Conservation (phyloP, 1,139 yeast genomes). For the Geotrichum restrictum region DNA sequence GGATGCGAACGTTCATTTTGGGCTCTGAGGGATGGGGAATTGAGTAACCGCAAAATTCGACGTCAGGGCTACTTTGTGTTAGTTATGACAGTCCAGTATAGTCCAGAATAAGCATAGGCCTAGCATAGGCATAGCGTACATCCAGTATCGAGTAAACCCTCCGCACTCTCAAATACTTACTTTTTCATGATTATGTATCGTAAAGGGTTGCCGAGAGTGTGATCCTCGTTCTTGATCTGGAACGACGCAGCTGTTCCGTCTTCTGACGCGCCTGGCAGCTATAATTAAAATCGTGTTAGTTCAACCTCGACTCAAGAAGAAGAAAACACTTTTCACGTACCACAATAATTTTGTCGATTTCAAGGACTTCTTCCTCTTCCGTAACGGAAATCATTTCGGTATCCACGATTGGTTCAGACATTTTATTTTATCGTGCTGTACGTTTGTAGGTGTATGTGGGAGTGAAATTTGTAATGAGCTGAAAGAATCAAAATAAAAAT, state of each 20-base stretch:
- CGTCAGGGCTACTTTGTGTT: conserved; percentile 57
- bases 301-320: neutral
- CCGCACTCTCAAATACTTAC: conserved; percentile 29
- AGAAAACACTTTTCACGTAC: conserved; percentile 24
- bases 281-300: conserved; percentile 1
- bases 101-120: neutral
- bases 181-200: conserved; percentile 94
- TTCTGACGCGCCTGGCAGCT: conserved; percentile 85
- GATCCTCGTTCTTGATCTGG: conserved; percentile 89
- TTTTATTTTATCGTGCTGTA: neutral
- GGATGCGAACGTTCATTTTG: conserved; percentile 83
- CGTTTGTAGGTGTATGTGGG: neutral
- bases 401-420: conserved; percentile 12
- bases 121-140: too few relatives aligned
- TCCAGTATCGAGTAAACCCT: too few relatives aligned
- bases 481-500: neutral
- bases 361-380: conserved; percentile 20
- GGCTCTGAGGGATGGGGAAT: conserved; percentile 98
- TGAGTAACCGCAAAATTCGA: conserved; percentile 96
- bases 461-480: neutral
- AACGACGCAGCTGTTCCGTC: conserved; percentile 95
- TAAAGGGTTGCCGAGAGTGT: conserved; percentile 88
- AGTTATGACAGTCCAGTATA: neutral
- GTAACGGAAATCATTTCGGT: conserved; percentile 12
- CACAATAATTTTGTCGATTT: conserved; percentile 33